Evolutionary conservation across 164 flowering plant genomes (phyloP), one percentile per base, ranked within the genome.

Genomic region (Tetracentron sinense): DNA sequence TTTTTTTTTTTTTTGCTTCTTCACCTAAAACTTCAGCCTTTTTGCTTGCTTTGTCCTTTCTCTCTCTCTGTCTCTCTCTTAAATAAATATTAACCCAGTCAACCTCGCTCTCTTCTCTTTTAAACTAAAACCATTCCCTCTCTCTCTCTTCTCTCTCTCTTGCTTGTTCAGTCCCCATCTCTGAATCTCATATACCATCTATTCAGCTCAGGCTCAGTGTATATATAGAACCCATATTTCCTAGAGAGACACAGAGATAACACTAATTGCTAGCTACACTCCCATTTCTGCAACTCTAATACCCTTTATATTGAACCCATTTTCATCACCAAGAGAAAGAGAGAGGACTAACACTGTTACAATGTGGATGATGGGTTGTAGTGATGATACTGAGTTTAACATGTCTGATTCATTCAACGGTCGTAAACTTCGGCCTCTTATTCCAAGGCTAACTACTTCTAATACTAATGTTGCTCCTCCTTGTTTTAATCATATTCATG

Each of bases 281-380:
- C 30, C 14, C 14, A 14, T 26, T 22, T 19, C 16, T 12, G 12
- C 26, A 8, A 7, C 8, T 27, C 5, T n/a, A 26, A 44, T 3
- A 25, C 51, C 27, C 22, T 25, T 17, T 5, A 20, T 49, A 49
- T 49, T 20, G 53, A 49, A 48, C 33, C 28, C 27, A 27, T 46
- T 15, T 42, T 12, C 7, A n/a, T n/a, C n/a, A n/a, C 33, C 12
- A 0, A 29, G 20, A 61, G 27, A 61, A 27, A 49, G 26, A 62
- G 6, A 15, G 21, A 22, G 42, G 12, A 23, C 14, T 35, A 35
- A 11, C 19, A 25, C 14, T 7, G 27, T 14, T 35, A 42, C 64
- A 50, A 33, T 83, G 88, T 83, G 86, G 88, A 83, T 78, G 85
- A 77, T 85, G 88, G 91, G 88, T n/a, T 85, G 81, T 65, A 77